Base-by-base conservation (phyloP, 2,329 filamentous ascomycete genomes). In the Biscogniauxia marginata region DNA sequence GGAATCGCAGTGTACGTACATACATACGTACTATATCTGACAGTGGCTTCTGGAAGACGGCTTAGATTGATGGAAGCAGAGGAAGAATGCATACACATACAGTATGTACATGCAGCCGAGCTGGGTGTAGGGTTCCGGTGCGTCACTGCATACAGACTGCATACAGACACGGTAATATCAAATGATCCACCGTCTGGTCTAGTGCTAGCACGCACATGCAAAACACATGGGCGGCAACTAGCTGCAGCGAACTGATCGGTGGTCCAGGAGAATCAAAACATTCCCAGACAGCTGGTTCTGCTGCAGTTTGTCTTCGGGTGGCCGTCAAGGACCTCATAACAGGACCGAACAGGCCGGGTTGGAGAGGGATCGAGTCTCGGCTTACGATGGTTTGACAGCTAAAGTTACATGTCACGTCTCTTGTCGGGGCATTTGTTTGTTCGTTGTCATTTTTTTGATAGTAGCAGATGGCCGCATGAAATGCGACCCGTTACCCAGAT, bases 201-300 rank as follows among this genome's bases (percentile, higher is more conserved):
- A 57, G 52, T 53, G 24, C 18, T 34, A 60, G 54, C 55, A 60
- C 58, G 50, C 59, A 60, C 56, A 60, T 64, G 57, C 62, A 62
- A 60, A 62, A 62, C 62, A 64, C 62, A 64, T 64, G 62, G 62
- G 62, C 62, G 62, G 62, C 57, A 51, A 57, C 59, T 63, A 60
- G 61, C 48, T 62, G 61, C 61, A 62, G 59, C 56, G 57, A 59
- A 56, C 56, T 61, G 58, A 60, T 56, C 48, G 48, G 30, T 16
- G 30, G 30, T n/a, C 30, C 30, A 39, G 30, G 30, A n/a, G 13
- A 39, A 39, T 39, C 30, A 39, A 16, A 11, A n/a, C 3, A 39
- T 39, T 39, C 30, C 30, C 30, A 39, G 13, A 16, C 30, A 39
- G 30, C 30, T 9, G 30, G 30, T 39, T 39, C 30, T 39, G 13